phyloP scores from a whole-genome alignment of 176 grass and related monocot genomes.

The Zoysia pacifica region DNA sequence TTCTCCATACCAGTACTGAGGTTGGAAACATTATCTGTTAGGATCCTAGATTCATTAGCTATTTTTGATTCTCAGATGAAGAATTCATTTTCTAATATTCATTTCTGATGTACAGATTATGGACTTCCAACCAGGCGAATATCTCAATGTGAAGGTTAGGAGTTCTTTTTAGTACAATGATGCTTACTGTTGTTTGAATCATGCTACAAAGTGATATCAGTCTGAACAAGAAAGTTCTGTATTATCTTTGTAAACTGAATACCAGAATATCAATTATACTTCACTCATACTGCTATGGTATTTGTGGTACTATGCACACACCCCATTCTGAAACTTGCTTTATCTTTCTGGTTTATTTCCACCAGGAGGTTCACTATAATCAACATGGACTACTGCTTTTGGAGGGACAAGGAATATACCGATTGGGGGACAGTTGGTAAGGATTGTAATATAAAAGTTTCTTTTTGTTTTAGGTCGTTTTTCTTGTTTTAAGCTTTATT shows the following conservation, averaged over 20 bases:
- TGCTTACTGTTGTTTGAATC: not conserved
- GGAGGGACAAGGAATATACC: constrained; percentile 97
- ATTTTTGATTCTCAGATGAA: constrained; percentile 20
- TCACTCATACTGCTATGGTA: not conserved
- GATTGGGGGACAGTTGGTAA: constrained; percentile 89
- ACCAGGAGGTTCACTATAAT: constrained; percentile 98
- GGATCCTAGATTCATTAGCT: not conserved
- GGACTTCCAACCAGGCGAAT: constrained; percentile 98
- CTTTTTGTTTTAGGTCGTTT: constrained; percentile 21
- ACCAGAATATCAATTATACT: not conserved
- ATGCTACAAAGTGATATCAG: not conserved
- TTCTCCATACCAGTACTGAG: not conserved
- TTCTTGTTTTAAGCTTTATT: constrained; percentile 3
- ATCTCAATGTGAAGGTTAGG: constrained; percentile 89
- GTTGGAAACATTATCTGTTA: not conserved
- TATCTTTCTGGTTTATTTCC: constrained; percentile 33
- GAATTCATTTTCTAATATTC: constrained; percentile 18
- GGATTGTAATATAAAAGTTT: constrained; percentile 26
- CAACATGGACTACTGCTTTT: constrained; percentile 91
- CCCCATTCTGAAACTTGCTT: constrained; percentile 25
- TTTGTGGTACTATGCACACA: not conserved
- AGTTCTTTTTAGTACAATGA: not conserved
- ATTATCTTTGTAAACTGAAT: not conserved
- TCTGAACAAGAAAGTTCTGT: not conserved
- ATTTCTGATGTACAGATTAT: constrained; percentile 67